Base-by-base conservation (phyloP, 73 alveolate species). In the Symbiodinium natans region DNA sequence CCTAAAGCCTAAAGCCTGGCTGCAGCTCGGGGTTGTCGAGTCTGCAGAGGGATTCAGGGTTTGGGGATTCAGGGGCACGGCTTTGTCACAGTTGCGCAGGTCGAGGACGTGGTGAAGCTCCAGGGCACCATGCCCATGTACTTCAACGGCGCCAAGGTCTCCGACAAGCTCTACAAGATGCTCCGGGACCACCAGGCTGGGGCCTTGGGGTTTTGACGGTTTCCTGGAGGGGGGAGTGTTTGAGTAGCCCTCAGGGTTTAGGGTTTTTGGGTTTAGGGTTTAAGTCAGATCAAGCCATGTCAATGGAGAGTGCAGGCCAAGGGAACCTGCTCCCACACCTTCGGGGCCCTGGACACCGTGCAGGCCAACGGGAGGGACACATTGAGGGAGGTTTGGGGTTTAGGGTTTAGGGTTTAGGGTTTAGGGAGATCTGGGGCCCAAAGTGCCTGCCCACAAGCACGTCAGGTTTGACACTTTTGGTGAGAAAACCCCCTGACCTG, bases 121-220 rank as follows among this genome's bases (percentile, higher is more conserved):
- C 93, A 99, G 93, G 98, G 99, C n/a, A 92, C 99, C 54, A 87
- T 95, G 92, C 92, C 94, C 75, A 98, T 99, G 89, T 99, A 99
- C 63, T 90, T 99, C 83, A 99, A 99, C 68, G 99, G 99, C 38
- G 83, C 95, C 95, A 89, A 89, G 87, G 73, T 99, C 80, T 98
- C 99, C 11, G 92, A 82, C 46, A 99, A 99, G 99, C 99, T 99
- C 40, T 99, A 99, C 93, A 68, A 93, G 99, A 95, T 95, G 86
- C 97, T 99, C 59, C 85, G 99, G 40, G 92, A 93, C n/a, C 88
- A 87, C 99, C 99, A 93, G 99, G 95, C 43, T 31, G 59, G 59
- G 59, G 59, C 13, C 13, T 9, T 46, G 59, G 13, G 59, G 59
- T 46, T 46, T 6, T 46, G 13, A 9, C 21, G 59, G 59, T 46